Evolutionary conservation across 2,329 filamentous ascomycete genomes (phyloP), one percentile per base, ranked within the genome.

Genomic region (Penicillium griseofulvum): DNA sequence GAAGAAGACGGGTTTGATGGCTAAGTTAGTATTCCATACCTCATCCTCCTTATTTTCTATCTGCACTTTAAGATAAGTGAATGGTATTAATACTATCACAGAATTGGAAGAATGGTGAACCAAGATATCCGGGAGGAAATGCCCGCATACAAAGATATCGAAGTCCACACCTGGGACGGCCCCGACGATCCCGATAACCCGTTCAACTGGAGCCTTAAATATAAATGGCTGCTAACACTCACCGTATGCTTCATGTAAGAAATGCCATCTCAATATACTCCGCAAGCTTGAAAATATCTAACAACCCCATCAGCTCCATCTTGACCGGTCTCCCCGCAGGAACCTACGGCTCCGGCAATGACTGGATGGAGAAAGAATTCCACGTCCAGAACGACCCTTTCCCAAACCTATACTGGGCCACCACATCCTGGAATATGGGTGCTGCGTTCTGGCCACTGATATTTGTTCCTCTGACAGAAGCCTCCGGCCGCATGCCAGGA

Each of bases 401-500:
- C 47, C 67, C 68, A 1, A 70, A 71, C 37, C 52, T 70, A 9
- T 57, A 59, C 56, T 71, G 69, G 69, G 69, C 69, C 14, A 71
- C 69, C 11, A 65, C 63, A 0, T 70, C 67, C 7, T 71, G 69
- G 69, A 71, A 71, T 54, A 68, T 71, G 65, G 68, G 68, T 3
- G 67, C 69, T n/a, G 68, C 70, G 16, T 66, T 70, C 41, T 72
- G 68, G 64, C 68, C 69, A 3, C 54, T 71, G 12, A 64, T 71
- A 17, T 71, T 71, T 49, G 69, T 71, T 12, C 68, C 69, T 4
- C 47, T 71, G 24, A 69, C 66, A 6, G 68, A 78, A 56, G 70
- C 72, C 4, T 76, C 75, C 29, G 77, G 77, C 9, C 72, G 77
- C 1, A 71, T 76, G 63, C 73, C 73, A 9, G 76, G 76, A 7